Evolutionary conservation across 768 basidiomycete species (phyloP).

Genomic region (Amanita rubescens): DNA sequence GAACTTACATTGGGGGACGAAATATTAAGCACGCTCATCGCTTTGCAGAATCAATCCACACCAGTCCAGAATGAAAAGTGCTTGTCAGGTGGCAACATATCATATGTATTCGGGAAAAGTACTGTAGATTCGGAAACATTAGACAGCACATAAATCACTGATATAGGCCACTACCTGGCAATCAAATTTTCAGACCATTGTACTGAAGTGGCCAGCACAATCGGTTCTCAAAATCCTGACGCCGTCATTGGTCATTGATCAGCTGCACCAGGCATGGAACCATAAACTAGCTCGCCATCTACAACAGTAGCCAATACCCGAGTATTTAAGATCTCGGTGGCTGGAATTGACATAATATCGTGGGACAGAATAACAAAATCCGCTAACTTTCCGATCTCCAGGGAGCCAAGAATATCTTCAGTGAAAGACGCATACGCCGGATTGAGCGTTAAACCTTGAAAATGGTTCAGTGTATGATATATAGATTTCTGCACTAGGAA

Average conservation of each 20-base stretch:
- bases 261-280: constrained; percentile 15
- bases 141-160: background rate
- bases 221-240: background rate
- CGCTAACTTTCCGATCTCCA: constrained; percentile 71
- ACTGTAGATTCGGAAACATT: background rate
- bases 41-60: constrained; percentile 24
- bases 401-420: constrained; percentile 65
- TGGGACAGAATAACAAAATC: constrained; percentile 82
- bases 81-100: constrained; percentile 55
- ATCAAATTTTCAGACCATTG: background rate
- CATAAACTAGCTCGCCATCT: constrained; percentile 53
- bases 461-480: constrained; percentile 4
- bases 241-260: constrained; percentile 9
- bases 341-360: constrained; percentile 68
- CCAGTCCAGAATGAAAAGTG: constrained; percentile 31
- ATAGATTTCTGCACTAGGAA: background rate
- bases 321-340: constrained; percentile 53
- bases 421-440: constrained; percentile 85
- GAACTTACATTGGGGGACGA: background rate
- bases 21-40: background rate
- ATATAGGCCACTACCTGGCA: background rate
- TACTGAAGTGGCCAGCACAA: no score
- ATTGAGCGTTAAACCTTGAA: constrained; percentile 78
- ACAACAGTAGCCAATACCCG: constrained; percentile 70
- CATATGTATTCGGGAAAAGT: constrained; percentile 60